Percentiles rank a stretch among this genome's conserved stretches.
Evolutionary conservation across 352 stramenopile species (phyloP).

Genomic region (Aphanomyces cochlioides): DNA sequence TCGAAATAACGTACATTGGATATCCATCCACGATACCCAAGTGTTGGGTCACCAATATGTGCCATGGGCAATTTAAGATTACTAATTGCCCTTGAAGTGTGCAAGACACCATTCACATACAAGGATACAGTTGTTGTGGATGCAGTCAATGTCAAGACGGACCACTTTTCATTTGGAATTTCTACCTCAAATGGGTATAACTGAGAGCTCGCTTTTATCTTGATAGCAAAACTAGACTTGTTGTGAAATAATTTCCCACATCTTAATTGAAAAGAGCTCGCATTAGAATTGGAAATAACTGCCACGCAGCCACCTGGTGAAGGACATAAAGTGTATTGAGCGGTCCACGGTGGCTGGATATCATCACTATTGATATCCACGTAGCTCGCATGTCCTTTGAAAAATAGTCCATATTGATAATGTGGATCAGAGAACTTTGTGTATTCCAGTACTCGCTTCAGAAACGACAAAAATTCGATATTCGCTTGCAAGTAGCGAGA

Average conservation of each 20-base stretch:
- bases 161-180: conserved; percentile 15
- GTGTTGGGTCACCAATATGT: conserved; percentile 17
- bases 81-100: neutral
- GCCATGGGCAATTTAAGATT: conserved; percentile 16
- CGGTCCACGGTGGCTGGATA: conserved; percentile 22
- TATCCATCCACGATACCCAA: conserved; percentile 11
- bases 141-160: conserved; percentile 7
- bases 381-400: conserved; percentile 19
- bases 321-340: neutral
- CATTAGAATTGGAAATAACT: conserved; percentile 9
- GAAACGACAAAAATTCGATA: conserved; percentile 14
- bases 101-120: conserved; percentile 17
- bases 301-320: neutral
- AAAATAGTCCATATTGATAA: conserved; percentile 1
- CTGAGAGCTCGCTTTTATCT: neutral
- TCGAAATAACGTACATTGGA: conserved; percentile 30
- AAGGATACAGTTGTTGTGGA: conserved; percentile 1
- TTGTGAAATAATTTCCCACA: conserved; percentile 4
- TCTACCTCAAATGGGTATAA: neutral
- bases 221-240: conserved; percentile 3
- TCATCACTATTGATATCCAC: conserved; percentile 9
- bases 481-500: conserved; percentile 27
- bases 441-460: neutral
- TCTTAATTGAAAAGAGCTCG: conserved; percentile 6
- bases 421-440: neutral